phyloP scores from a whole-genome alignment of 257 asterid species.

The Rubia yunnanensis region DNA sequence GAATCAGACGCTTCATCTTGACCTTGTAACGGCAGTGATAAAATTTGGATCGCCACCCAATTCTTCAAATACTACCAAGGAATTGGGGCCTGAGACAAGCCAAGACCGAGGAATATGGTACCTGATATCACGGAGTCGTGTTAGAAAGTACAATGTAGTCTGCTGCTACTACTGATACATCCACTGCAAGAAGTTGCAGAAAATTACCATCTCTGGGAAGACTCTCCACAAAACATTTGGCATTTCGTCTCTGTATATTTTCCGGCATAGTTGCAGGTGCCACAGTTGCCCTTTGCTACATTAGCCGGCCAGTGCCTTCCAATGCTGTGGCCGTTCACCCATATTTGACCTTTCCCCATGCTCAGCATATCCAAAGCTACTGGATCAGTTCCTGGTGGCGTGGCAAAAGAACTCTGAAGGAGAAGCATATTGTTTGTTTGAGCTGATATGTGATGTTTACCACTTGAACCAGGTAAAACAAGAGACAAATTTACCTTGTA shows the following conservation, averaged over 20 bases:
- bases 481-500: slow-evolving; percentile 54
- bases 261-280: slow-evolving; percentile 65
- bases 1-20: slow-evolving; percentile 11
- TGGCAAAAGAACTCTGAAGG: slow-evolving; percentile 49
- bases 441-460: not conserved
- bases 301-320: slow-evolving; percentile 95
- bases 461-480: not conserved
- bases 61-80: slow-evolving; percentile 77
- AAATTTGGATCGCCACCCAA: slow-evolving; percentile 69
- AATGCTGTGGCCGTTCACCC: slow-evolving; percentile 83
- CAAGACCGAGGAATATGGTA: slow-evolving; percentile 82
- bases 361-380: slow-evolving; percentile 74
- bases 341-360: slow-evolving; percentile 91
- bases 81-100: slow-evolving; percentile 57
- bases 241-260: slow-evolving; percentile 62
- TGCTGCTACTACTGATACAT: too few species aligned
- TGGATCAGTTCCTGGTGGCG: slow-evolving; percentile 76
- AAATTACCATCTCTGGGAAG: slow-evolving; percentile 90
- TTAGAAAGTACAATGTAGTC: slow-evolving; percentile 2
- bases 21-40: slow-evolving; percentile 49
- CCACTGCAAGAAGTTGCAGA: not conserved
- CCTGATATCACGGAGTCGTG: slow-evolving; percentile 27
- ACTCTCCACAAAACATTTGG: slow-evolving; percentile 54
- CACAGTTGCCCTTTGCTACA: slow-evolving; percentile 62
- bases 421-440: not conserved